These are phyloP conservation scores for Phlyctochytrium planicorne DNA, from an alignment of 192 early-diverging fungal genomes.

Conservation along the genomic window DNA sequence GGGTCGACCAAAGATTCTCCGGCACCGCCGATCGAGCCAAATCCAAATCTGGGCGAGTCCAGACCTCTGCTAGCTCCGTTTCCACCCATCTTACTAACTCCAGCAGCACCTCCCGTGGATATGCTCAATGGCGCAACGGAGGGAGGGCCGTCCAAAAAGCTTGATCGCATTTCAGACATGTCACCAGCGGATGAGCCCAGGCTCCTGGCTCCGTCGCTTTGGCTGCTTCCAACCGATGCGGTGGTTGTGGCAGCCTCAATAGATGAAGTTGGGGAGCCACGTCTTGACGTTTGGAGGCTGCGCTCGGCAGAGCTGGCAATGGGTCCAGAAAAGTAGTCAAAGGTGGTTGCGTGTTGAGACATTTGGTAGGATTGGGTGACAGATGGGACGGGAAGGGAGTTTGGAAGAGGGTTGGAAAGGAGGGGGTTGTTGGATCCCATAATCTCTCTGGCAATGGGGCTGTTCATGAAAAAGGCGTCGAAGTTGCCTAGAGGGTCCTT, in stretches of 20 bases:
- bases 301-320: background rate
- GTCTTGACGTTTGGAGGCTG: background rate
- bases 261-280: constrained; percentile 3
- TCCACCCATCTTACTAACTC: background rate
- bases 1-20: constrained; percentile 4
- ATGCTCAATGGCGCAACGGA: background rate
- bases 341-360: constrained; percentile 4
- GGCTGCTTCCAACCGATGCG: no score
- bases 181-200: background rate
- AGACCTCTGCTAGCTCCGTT: background rate
- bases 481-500: constrained; percentile 5
- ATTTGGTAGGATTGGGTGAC: no score
- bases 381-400: constrained; percentile 13
- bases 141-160: background rate
- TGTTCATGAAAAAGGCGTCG: constrained; percentile 11
- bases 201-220: no score
- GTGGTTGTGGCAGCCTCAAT: background rate
- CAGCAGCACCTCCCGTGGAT: background rate
- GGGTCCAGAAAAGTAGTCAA: constrained; percentile 17
- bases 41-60: background rate
- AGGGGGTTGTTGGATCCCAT: constrained; percentile 1
- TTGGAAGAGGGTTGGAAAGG: constrained; percentile 12
- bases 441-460: background rate
- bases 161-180: no score
- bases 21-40: background rate